Evolutionary conservation across 257 asterid species (phyloP), one percentile per base, ranked within the genome.

Genomic region (Primulina tabacum): DNA sequence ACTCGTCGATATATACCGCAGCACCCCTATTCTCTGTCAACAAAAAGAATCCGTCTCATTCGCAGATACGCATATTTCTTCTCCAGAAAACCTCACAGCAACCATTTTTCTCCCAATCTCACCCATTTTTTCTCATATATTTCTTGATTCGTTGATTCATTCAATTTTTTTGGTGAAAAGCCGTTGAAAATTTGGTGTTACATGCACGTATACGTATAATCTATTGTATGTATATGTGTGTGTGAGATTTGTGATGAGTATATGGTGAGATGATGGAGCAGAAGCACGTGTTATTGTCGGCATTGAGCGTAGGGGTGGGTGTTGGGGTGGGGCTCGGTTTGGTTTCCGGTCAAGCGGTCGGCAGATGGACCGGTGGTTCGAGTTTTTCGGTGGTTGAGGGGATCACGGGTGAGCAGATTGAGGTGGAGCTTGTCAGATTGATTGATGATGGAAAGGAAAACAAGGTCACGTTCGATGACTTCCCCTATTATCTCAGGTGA

Each of bases 401-500:
- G 58, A 68, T 85, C 78, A 82, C 95, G 55, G 83, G 81, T 71
- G 88, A 83, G 32, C 82, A 79, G 67, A 83, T 92, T 0, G 84
- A 88, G 81, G 70, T 33, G 62, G 98, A 92, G 85, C 86, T 92
- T 72, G 82, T 78, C 6, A 74, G 84, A 38, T 77, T 92, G 50
- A 59, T 93, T 17, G 76, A 81, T 68, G 87, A 89, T 67, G 96
- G 96, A 40, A 89, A 83, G 74, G 76, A 79, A n/a, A 59, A 75
- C 78, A 68, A 77, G 32, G 75, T 82, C 71, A 71, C 89, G 52
- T 90, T 93, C 58, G 94, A 86, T 5, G 84, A 89, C 17, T 89
- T 93, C 65, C 96, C 99, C 17, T 93, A 92, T 79, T 88, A 70
- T 78, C 89, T 93, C 85, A 93, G 97, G 99, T 88, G 68, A 71